phyloP scores from a whole-genome alignment of 2,329 filamentous ascomycete genomes.

The Atkinsonella hypoxylon region DNA sequence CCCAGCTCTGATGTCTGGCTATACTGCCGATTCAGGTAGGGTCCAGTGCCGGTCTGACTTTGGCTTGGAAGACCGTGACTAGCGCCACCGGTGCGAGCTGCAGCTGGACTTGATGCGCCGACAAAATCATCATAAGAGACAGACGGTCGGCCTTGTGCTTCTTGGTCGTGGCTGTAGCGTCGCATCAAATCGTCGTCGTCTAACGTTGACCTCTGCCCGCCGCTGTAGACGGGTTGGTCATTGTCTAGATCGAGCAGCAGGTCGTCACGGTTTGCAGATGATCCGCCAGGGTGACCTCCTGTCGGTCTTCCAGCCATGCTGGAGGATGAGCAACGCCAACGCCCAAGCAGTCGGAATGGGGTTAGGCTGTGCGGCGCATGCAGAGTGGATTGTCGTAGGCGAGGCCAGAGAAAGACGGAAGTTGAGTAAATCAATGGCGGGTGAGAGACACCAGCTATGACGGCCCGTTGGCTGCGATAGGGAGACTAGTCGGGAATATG shows the following conservation, averaged over 20 bases:
- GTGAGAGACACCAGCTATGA: background rate
- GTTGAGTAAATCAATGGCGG: background rate
- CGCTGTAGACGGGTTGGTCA: constrained; percentile 58
- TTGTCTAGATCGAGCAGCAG: constrained; percentile 66
- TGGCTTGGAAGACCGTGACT: constrained; percentile 11
- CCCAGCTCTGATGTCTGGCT: constrained; percentile 71
- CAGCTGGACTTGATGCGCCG: constrained; percentile 42
- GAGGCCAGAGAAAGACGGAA: background rate
- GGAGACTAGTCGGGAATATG: background rate
- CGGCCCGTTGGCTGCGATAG: background rate
- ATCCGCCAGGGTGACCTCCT: constrained; percentile 35
- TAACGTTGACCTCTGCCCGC: constrained; percentile 64
- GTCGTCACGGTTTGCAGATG: constrained; percentile 39
- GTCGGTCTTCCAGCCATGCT: constrained; percentile 50
- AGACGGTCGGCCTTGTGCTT: constrained; percentile 58
- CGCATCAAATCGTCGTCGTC: constrained; percentile 72
- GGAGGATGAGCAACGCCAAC: constrained; percentile 26
- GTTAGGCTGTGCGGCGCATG: constrained; percentile 20
- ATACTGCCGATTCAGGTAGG: constrained; percentile 40
- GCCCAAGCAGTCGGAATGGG: constrained; percentile 18
- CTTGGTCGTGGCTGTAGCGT: constrained; percentile 60
- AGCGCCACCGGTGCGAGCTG: constrained; percentile 27
- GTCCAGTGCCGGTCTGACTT: constrained; percentile 16
- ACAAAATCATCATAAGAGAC: constrained; percentile 94
- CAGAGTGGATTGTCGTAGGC: constrained; percentile 14